Evolutionary conservation across 129 eudicot genomes (phyloP), one percentile per base, ranked within the genome.

Genomic region (Glebionis coronaria): DNA sequence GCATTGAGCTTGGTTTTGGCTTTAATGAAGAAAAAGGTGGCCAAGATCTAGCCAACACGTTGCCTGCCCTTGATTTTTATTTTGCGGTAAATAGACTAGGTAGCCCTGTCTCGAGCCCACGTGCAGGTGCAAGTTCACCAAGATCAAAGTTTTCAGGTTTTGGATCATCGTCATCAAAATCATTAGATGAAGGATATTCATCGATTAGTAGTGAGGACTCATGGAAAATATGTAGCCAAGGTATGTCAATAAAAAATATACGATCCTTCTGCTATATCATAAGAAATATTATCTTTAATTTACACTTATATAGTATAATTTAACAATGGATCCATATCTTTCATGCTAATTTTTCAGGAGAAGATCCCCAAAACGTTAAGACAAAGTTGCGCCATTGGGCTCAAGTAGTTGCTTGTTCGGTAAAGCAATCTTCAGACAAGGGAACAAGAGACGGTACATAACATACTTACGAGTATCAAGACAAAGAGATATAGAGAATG

Each of bases 1-100:
- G 83, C 72, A 84, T 84, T 29, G 89, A 84, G 71, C 73, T 84
- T 2, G 86, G 89, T 12, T 84, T 84, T 23, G 77, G 79, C 0
- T 84, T 81, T 53, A 31, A 77, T 56, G 89, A 80, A 58, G 83
- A 77, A 58, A 40, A 77, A 45, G 77, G 80, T 29, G 85, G 89
- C 10, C 85, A 84, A 14, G 61, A 61, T 67, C 62, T 84, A 44
- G 51, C 83, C 61, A 60, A 79, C 35, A 80, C 85, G 6, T 61
- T 84, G 13, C 89, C 86, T 1, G 86, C 89, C 0, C 85, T 84
- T 18, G 89, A 84, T 53, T 71, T 70, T 14, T 84, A 84, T 71
- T 84, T 84, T 27, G 83, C 89, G 1, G 83, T 84, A 54, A 81
- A 81, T 40, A 56, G 89, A 42, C 73, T 67, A 21, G 61, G 77